Conservation (phyloP, 1,284 basidiomycete species). For the Laetiporus sulphureus region DNA sequence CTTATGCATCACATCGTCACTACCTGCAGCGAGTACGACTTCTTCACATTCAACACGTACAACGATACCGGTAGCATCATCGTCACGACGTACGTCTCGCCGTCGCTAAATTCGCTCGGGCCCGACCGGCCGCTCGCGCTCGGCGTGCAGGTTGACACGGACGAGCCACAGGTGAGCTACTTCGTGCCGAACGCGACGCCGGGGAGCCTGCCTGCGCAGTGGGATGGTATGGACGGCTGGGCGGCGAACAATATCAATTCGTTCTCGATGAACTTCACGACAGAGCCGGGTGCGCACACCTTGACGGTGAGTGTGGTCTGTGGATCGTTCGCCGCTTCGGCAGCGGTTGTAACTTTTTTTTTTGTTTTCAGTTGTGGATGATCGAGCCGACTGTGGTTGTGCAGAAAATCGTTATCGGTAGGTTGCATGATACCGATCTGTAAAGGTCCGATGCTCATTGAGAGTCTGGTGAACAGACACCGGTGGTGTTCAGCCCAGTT, state of each 20-base stretch:
- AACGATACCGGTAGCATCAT: constrained; percentile 36
- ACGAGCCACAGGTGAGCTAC: constrained; percentile 34
- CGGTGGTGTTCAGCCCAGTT: background rate
- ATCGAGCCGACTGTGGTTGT: background rate
- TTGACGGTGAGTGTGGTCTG: constrained; percentile 46
- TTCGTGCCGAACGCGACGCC: constrained; percentile 46
- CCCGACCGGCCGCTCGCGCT: constrained; percentile 47
- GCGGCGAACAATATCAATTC: constrained; percentile 45
- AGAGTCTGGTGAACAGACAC: background rate
- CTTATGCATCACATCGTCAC: background rate
- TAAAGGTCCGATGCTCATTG: background rate
- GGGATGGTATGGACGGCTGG: constrained; percentile 45
- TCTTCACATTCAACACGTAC: constrained; percentile 49
- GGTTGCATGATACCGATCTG: background rate
- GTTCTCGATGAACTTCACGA: constrained; percentile 28
- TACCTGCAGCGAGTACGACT: constrained; percentile 43
- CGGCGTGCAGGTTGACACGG: constrained; percentile 48
- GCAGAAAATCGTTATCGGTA: background rate
- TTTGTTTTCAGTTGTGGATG: background rate
- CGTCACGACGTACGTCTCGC: constrained; percentile 48
- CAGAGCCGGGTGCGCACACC: constrained; percentile 48
- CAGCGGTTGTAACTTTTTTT: background rate
- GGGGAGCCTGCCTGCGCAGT: constrained; percentile 44
- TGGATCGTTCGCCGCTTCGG: background rate
- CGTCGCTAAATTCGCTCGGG: constrained; percentile 53